Evolutionary conservation across 169 alveolate genomes (phyloP).

Genomic region (Eimeria praecox): DNA sequence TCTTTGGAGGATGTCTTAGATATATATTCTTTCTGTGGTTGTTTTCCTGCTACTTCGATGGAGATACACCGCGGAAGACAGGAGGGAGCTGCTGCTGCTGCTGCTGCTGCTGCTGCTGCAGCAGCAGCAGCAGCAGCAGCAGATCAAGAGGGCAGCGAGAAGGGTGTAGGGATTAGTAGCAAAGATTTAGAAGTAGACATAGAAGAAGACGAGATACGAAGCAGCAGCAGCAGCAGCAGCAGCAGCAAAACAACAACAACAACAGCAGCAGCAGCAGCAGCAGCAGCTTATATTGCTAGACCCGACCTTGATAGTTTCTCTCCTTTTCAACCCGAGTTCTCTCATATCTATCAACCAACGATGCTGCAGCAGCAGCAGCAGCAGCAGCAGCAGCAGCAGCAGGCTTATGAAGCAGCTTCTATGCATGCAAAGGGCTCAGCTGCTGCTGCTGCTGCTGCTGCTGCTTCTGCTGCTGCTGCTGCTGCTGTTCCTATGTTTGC

Average conservation of each 20-base stretch:
- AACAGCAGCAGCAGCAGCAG: not conserved
- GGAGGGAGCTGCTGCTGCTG: too few species aligned
- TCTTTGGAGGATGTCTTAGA: not conserved
- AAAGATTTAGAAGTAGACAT: not conserved
- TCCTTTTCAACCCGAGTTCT: conserved; percentile 22
- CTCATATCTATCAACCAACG: not conserved
- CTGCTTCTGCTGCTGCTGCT: not conserved
- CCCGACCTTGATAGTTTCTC: conserved; percentile 1
- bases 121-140: not conserved
- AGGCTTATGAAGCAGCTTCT: too few species aligned
- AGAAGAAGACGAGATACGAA: not conserved
- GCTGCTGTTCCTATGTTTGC: not conserved
- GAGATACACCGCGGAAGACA: not conserved
- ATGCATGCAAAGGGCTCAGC: too few species aligned
- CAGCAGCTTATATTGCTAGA: not conserved
- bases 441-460: not conserved
- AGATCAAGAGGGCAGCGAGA: too few species aligned
- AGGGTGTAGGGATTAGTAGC: not conserved
- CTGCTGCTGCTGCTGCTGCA: not conserved
- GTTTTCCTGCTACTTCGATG: not conserved
- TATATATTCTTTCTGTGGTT: not conserved
- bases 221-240: not conserved
- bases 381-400: conserved; percentile 23
- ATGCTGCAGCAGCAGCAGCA: not conserved
- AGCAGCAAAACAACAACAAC: not conserved